These are phyloP conservation scores for Ceratobasidium sp. DNA, from an alignment of 1,284 basidiomycete species.

Conservation along the genomic window DNA sequence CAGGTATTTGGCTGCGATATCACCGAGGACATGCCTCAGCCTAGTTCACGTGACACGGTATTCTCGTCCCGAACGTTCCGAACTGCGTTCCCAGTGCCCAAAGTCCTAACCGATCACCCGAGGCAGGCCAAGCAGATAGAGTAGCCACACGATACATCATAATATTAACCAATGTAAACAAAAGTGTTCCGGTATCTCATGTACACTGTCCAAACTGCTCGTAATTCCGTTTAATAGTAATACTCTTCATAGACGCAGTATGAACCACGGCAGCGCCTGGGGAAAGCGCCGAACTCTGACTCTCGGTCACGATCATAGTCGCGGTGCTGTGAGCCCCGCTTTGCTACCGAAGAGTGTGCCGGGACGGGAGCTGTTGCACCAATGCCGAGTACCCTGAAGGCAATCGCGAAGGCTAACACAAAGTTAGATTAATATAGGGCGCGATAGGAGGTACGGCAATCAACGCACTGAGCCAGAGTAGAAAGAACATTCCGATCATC, in stretches of 20 bases:
- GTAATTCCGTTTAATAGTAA: conserved; percentile 30
- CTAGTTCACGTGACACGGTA: conserved; percentile 34
- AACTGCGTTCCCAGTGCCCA: conserved; percentile 36
- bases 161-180: conserved; percentile 39
- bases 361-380: conserved; percentile 13
- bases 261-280: conserved; percentile 34
- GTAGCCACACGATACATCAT: conserved; percentile 29
- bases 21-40: conserved; percentile 27
- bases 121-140: neutral
- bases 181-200: conserved; percentile 6
- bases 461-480: conserved; percentile 43
- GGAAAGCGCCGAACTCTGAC: neutral
- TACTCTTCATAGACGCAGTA: conserved; percentile 43
- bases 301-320: conserved; percentile 28
- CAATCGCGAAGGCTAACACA: conserved; percentile 36
- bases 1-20: conserved; percentile 40
- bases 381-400: conserved; percentile 32
- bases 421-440: neutral
- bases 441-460: conserved; percentile 17
- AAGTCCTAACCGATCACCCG: conserved; percentile 8
- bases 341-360: conserved; percentile 17
- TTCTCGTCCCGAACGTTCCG: conserved; percentile 30
- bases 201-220: neutral
- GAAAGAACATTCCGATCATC: conserved; percentile 44
- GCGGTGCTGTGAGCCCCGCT: neutral